Conservation (phyloP, 768 basidiomycete genomes). For the Tephrocybe sp. region DNA sequence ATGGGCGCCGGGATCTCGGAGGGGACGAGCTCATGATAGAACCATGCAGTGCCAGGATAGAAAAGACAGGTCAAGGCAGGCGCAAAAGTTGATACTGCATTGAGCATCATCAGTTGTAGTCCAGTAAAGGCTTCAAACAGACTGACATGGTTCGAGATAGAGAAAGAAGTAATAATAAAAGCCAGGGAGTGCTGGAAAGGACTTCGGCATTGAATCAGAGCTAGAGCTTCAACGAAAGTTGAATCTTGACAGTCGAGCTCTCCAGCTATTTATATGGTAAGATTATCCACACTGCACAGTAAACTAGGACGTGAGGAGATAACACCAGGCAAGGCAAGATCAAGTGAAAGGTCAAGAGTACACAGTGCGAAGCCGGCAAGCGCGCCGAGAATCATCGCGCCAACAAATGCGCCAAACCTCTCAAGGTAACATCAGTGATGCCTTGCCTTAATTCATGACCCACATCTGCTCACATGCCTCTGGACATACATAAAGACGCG, state of each 20-base stretch:
- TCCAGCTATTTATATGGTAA: background rate
- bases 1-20: conserved; percentile 28
- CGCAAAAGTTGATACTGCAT: conserved; percentile 34
- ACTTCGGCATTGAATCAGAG: conserved; percentile 10
- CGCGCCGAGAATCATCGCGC: background rate
- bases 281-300: too few relatives aligned
- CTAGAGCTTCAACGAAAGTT: background rate
- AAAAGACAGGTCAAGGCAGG: conserved; percentile 44
- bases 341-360: background rate
- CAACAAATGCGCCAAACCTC: background rate
- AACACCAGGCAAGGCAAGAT: background rate
- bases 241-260: background rate
- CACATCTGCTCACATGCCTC: conserved; percentile 11
- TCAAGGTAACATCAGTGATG: conserved; percentile 1
- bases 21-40: conserved; percentile 64
- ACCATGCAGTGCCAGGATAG: conserved; percentile 63
- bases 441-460: conserved; percentile 1
- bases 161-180: conserved; percentile 62
- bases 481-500: conserved; percentile 6
- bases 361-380: background rate
- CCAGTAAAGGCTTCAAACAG: background rate
- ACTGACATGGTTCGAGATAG: conserved; percentile 61
- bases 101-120: background rate
- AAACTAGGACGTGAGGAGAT: conserved; percentile 6
- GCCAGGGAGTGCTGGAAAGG: conserved; percentile 59